phyloP scores from a whole-genome alignment of 768 basidiomycete species.

The Russula emetica region DNA sequence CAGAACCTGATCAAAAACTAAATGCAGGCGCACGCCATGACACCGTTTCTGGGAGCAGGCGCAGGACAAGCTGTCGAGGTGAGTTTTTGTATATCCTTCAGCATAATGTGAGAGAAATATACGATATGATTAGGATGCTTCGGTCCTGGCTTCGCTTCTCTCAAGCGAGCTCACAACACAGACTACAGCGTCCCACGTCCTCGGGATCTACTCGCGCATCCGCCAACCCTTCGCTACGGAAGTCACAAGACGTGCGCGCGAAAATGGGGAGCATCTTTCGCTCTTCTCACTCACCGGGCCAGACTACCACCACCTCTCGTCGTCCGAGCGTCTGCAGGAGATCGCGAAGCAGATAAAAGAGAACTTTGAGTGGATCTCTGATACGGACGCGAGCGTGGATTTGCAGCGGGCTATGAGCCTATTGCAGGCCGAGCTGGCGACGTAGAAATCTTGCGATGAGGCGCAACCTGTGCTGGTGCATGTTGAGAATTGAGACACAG shows the following conservation, averaged over 20 bases:
- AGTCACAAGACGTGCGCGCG: conserved; percentile 30
- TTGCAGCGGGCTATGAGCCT: conserved; percentile 2
- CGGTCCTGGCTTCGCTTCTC: conserved; percentile 39
- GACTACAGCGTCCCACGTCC: conserved; percentile 28
- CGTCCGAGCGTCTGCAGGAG: neutral
- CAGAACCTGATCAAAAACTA: neutral
- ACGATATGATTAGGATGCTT: conserved; percentile 35
- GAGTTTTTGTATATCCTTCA: conserved; percentile 13
- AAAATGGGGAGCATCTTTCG: conserved; percentile 33
- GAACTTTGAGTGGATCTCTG: conserved; percentile 21
- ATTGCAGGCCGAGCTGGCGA: neutral
- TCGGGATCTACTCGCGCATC: conserved; percentile 34
- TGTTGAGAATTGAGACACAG: neutral
- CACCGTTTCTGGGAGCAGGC: conserved; percentile 43
- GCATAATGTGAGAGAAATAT: too few relatives aligned
- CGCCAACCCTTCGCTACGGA: conserved; percentile 34
- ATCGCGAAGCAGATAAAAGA: conserved; percentile 5
- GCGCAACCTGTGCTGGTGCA: neutral
- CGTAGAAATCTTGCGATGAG: neutral
- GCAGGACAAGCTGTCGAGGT: conserved; percentile 45
- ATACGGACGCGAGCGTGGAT: conserved; percentile 6
- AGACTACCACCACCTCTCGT: neutral
- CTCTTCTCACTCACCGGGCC: conserved; percentile 14
- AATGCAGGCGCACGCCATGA: conserved; percentile 38
- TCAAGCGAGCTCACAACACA: conserved; percentile 38